Evolutionary conservation across 805 yeast genomes (phyloP).

Genomic region (Kregervanrija pseudodelftensis): DNA sequence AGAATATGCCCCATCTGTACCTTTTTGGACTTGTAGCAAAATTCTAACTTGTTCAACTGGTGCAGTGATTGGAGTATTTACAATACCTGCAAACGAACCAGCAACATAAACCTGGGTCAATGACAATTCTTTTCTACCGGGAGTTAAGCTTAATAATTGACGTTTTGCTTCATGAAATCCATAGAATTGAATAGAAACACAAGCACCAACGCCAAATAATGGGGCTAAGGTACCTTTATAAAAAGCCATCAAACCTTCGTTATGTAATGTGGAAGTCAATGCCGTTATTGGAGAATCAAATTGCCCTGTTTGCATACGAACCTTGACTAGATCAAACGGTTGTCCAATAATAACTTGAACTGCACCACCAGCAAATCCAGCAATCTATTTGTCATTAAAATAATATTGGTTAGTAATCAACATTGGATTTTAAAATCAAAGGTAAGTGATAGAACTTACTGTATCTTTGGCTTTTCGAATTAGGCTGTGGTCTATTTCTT

Average conservation of each 20-base stretch:
- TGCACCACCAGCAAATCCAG: conserved; percentile 50
- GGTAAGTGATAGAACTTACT: conserved; percentile 16
- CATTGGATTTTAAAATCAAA: no score
- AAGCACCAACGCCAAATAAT: conserved; percentile 60
- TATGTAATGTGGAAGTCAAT: conserved; percentile 43
- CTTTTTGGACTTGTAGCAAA: conserved; percentile 44
- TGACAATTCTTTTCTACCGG: conserved; percentile 29
- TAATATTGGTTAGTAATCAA: background rate
- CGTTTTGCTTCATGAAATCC: conserved; percentile 67
- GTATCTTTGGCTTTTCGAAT: conserved; percentile 45
- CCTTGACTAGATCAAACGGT: conserved; percentile 67
- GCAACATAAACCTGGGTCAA: conserved; percentile 51
- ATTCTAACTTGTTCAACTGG: conserved; percentile 66
- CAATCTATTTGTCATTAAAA: conserved; percentile 11
- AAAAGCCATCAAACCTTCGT: conserved; percentile 57
- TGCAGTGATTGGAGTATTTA: conserved; percentile 55
- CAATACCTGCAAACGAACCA: conserved; percentile 61
- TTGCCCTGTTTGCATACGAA: conserved; percentile 64
- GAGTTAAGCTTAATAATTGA: conserved; percentile 34
- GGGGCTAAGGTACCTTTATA: conserved; percentile 67
- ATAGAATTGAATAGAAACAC: conserved; percentile 64
- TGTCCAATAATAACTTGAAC: conserved; percentile 53
- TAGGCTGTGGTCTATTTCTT: conserved; percentile 27
- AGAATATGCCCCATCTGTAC: conserved; percentile 28
- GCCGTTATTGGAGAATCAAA: conserved; percentile 45